These are phyloP conservation scores for Aspergillus affinis DNA, from an alignment of 495 filamentous ascomycete species.

Conservation along the genomic window DNA sequence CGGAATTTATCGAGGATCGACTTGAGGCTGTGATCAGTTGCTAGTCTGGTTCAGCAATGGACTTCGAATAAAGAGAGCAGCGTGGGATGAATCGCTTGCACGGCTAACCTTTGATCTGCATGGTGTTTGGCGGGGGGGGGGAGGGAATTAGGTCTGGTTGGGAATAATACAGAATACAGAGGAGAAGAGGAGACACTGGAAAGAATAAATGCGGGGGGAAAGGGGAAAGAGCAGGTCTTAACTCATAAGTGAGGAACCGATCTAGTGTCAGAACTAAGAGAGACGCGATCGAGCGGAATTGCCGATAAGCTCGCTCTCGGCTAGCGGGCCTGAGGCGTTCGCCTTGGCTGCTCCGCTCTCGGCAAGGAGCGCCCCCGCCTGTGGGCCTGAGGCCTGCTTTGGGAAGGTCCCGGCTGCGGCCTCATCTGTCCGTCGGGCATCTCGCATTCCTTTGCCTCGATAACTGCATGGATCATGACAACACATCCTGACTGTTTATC, in stretches of 20 bases:
- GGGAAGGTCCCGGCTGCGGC: no score
- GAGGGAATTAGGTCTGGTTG: neutral
- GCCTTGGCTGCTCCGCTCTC: neutral
- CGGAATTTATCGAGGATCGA: slow-evolving; percentile 24
- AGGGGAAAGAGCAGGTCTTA: neutral
- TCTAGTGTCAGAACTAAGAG: neutral
- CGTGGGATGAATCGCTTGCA: neutral
- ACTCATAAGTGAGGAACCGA: neutral
- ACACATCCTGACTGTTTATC: no score
- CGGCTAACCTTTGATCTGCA: slow-evolving; percentile 1
- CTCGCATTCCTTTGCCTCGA: no score
- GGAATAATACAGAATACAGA: neutral
- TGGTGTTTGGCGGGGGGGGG: neutral
- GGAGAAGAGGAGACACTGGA: no score
- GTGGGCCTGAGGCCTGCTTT: no score
- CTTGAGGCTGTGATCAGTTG: slow-evolving; percentile 9
- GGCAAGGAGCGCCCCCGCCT: neutral
- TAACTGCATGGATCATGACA: no score
- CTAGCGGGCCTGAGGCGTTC: neutral
- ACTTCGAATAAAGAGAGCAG: neutral
- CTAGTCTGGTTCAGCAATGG: neutral
- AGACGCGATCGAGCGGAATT: neutral
- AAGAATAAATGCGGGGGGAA: neutral
- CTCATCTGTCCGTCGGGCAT: no score
- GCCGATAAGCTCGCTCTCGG: neutral